Conservation (phyloP, 768 basidiomycete species). For the Suillus spraguei region DNA sequence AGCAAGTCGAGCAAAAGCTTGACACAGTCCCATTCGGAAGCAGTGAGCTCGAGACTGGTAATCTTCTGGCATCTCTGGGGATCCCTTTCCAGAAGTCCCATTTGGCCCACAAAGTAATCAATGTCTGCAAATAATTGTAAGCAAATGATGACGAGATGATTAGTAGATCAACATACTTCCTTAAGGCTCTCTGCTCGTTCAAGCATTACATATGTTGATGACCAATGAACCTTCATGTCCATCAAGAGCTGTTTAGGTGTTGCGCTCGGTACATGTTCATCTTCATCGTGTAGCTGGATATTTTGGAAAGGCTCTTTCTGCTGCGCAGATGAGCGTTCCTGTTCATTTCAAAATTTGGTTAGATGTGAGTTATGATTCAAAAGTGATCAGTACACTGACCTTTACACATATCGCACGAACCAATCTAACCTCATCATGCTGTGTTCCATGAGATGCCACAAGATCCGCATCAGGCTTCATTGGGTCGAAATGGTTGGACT, state of each 20-base stretch:
- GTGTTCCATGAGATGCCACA: conserved; percentile 1
- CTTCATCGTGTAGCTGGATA: conserved; percentile 17
- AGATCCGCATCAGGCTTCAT: conserved; percentile 21
- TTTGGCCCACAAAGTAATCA: conserved; percentile 28
- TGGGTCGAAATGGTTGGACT: conserved; percentile 26
- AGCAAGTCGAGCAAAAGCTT: conserved; percentile 22
- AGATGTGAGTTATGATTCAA: no score
- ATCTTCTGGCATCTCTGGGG: conserved; percentile 27
- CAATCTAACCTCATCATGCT: conserved; percentile 27
- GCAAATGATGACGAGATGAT: not conserved
- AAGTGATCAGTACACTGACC: no score
- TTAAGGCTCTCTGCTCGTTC: conserved; percentile 14
- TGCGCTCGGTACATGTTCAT: not conserved
- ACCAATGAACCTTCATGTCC: conserved; percentile 36
- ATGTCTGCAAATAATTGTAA: conserved; percentile 23
- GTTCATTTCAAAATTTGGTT: no score
- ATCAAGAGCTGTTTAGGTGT: conserved; percentile 23
- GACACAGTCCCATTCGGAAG: conserved; percentile 30
- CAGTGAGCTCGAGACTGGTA: conserved; percentile 19
- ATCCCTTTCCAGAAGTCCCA: conserved; percentile 26
- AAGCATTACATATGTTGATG: conserved; percentile 37
- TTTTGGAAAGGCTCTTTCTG: conserved; percentile 23
- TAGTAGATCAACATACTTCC: conserved; percentile 11
- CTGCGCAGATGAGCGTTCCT: conserved; percentile 32
- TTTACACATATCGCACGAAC: conserved; percentile 24